Evolutionary conservation across 371 early-diverging fungal genomes (phyloP).

Genomic region (Mucor velutinosus): DNA sequence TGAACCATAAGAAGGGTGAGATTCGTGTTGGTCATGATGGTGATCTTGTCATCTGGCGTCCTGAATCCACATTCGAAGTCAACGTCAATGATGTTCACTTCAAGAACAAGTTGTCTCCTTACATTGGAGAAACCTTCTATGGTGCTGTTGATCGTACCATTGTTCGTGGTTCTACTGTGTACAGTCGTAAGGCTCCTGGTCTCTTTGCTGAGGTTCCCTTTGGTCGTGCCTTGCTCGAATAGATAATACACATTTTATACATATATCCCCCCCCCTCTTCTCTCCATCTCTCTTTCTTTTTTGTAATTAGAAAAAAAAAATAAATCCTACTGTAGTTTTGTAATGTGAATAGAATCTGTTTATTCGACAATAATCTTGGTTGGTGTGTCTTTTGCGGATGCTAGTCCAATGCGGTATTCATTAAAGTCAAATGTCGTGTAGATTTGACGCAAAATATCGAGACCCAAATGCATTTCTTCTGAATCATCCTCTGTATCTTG

Average conservation of each 20-base stretch:
- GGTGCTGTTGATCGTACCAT: conserved; percentile 74
- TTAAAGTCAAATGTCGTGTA: too few relatives aligned
- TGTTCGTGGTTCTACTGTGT: conserved; percentile 73
- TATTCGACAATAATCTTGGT: too few relatives aligned
- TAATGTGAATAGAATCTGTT: too few relatives aligned
- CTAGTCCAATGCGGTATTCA: too few relatives aligned
- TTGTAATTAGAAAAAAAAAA: conserved; percentile 2
- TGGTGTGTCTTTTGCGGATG: too few relatives aligned
- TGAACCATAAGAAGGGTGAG: conserved; percentile 68
- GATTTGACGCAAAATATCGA: too few relatives aligned
- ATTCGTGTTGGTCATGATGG: conserved; percentile 71
- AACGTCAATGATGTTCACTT: conserved; percentile 66
- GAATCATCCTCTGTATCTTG: too few relatives aligned
- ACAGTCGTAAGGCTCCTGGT: conserved; percentile 21
- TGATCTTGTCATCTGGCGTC: conserved; percentile 80
- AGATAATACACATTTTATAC: not conserved
- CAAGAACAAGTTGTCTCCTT: conserved; percentile 83
- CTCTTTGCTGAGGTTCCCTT: conserved; percentile 16
- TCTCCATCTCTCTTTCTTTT: conserved; percentile 6
- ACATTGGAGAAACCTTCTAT: conserved; percentile 61
- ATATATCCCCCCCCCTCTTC: conserved; percentile 1
- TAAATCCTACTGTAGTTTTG: not conserved
- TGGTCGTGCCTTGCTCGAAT: conserved; percentile 18
- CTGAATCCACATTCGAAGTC: conserved; percentile 64
- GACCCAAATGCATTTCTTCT: too few relatives aligned